Base-by-base conservation (phyloP, 2,329 filamentous ascomycete species). In the Aspergillus pseudoglaucus region DNA sequence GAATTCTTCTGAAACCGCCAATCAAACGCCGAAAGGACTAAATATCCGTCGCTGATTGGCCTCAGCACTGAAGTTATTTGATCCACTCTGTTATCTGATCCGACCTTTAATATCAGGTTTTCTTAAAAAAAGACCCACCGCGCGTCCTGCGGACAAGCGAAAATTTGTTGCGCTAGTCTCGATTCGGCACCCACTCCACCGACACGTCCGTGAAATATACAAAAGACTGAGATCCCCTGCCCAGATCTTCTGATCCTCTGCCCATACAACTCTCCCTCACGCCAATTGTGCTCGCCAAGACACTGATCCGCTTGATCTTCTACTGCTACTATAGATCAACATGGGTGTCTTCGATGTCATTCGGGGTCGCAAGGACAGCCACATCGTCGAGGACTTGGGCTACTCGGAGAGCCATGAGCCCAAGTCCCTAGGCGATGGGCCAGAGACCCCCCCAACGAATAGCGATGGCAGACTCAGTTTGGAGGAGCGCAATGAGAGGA, bases 311-410 rank as follows among this genome's bases (percentile, higher is more conserved):
- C 4, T 15, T 39, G 37, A 10, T 18, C 37, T 39, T 12, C 10
- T 12, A 30, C 2, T 12, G 12, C 33, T 2, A 12, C 25, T 12
- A 30, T 10, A 30, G 25, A 7, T 12, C 47, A 27, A 22, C 42
- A 52, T 52, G 50, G 32, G 45, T 27, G 42, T 44, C 17, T 35
- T 40, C 20, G 39, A 46, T 32, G 6, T 44, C 18, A 43, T 45
- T n/a, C 47, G 50, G 18, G 47, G 50, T 20, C 50, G 50, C 12
- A 47, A 50, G 15, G 43, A 50, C 25, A 43, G 39, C 9, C 50
- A 50, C 25, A 27, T 50, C n/a, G 50, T 46, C 17, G 42, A 48
- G 45, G 41, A 33, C 20, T 17, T 48, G 14, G 50, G 33, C 15
- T 43, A 40, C 9, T 17, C 50, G 2, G 48, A 50, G 10, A 44